These are phyloP conservation scores for Lasiosphaeria hispida DNA, from an alignment of 495 filamentous ascomycete species.

Conservation along the genomic window DNA sequence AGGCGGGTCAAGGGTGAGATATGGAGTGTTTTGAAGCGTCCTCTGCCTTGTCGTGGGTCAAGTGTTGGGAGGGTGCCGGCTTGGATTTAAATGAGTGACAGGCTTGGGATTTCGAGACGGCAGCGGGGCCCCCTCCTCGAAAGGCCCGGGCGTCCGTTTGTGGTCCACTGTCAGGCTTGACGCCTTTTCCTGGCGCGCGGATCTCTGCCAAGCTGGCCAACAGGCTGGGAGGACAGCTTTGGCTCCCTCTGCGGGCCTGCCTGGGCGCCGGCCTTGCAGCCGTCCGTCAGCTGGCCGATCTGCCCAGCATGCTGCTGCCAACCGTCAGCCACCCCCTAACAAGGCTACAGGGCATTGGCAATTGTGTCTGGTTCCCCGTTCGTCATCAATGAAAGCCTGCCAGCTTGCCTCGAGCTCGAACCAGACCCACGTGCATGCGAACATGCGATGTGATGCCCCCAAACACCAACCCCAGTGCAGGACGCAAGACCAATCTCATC, in stretches of 20 bases:
- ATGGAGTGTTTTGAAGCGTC: neutral
- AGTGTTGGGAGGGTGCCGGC: neutral
- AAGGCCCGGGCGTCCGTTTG: slow-evolving; percentile 3
- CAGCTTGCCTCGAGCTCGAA: slow-evolving; percentile 1
- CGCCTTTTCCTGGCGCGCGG: slow-evolving; percentile 13
- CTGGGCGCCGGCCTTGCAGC: too few species aligned
- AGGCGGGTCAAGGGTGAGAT: too few species aligned
- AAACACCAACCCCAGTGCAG: slow-evolving; percentile 8
- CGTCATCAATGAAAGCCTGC: slow-evolving; percentile 16
- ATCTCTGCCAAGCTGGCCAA: slow-evolving; percentile 8
- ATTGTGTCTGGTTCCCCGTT: neutral
- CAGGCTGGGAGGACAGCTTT: neutral
- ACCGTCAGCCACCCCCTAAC: neutral
- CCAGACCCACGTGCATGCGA: slow-evolving; percentile 16
- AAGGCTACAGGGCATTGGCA: neutral
- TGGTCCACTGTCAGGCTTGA: slow-evolving; percentile 5
- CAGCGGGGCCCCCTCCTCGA: slow-evolving; percentile 5
- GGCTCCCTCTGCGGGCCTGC: neutral
- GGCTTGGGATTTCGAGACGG: slow-evolving; percentile 9
- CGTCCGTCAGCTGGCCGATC: slow-evolving; percentile 2
- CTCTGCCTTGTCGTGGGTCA: slow-evolving; percentile 1
- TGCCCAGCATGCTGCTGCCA: neutral
- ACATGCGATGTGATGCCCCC: slow-evolving; percentile 34
- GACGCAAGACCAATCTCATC: slow-evolving; percentile 5
- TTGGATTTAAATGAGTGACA: slow-evolving; percentile 11